Conservation (phyloP, 345 rosid genomes). For the Moringa oleifera region DNA sequence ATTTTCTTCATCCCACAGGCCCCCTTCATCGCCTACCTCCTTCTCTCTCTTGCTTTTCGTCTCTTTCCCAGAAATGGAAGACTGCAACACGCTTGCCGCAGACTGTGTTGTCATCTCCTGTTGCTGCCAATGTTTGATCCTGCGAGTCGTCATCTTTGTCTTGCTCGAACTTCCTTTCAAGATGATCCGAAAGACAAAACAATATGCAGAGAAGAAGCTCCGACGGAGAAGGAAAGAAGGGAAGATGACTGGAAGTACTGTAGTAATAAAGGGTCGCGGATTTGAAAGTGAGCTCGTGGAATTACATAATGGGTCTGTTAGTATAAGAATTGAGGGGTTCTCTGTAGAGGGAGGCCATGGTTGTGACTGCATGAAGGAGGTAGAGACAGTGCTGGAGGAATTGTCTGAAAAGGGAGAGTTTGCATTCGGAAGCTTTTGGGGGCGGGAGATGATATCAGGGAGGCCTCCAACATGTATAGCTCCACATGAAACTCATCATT, state of each 20-base stretch:
- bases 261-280: conserved; percentile 15
- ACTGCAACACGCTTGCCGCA: conserved; percentile 53
- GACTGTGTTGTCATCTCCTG: conserved; percentile 75
- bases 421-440: conserved; percentile 94
- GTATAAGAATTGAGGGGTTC: conserved; percentile 22
- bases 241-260: conserved; percentile 1
- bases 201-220: conserved; percentile 44
- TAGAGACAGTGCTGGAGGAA: conserved; percentile 51
- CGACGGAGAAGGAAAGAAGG: conserved; percentile 18
- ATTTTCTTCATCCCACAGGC: conserved; percentile 20
- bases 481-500: conserved; percentile 23
- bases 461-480: conserved; percentile 18
- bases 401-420: conserved; percentile 58
- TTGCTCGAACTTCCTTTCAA: conserved; percentile 53
- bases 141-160: conserved; percentile 54
- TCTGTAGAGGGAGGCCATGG: conserved; percentile 9
- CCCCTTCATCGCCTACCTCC: conserved; percentile 11
- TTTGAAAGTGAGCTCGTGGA: conserved; percentile 6
- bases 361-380: conserved; percentile 45
- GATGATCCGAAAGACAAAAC: conserved; percentile 44
- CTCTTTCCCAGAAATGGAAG: conserved; percentile 50
- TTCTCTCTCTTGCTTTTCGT: conserved; percentile 12
- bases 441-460: conserved; percentile 32
- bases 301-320: conserved; percentile 17
- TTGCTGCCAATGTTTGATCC: conserved; percentile 75